Evolutionary conservation across 768 basidiomycete species (phyloP).

Genomic region (Lactifluus subvellereus): DNA sequence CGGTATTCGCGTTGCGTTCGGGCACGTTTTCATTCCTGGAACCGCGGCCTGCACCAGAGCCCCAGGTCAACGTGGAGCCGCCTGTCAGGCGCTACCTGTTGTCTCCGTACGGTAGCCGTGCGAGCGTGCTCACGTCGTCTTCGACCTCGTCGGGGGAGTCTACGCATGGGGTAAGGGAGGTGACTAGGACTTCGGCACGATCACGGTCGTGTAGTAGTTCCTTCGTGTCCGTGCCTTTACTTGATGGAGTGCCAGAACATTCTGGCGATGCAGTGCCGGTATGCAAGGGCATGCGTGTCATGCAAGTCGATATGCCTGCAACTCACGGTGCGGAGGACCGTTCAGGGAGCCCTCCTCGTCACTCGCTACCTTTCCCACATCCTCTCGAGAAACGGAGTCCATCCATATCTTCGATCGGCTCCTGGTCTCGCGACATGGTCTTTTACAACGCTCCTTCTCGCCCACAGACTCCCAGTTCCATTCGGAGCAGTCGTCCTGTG

Average conservation of each 20-base stretch:
- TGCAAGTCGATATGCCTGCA: constrained; percentile 18
- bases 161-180: background rate
- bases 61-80: constrained; percentile 1
- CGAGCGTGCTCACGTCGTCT: constrained; percentile 20
- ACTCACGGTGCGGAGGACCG: background rate
- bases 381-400: constrained; percentile 12
- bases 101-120: constrained; percentile 14
- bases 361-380: background rate
- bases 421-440: constrained; percentile 16
- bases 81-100: constrained; percentile 6
- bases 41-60: constrained; percentile 3
- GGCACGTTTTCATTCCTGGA: constrained; percentile 23
- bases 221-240: constrained; percentile 10
- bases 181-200: background rate
- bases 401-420: constrained; percentile 12
- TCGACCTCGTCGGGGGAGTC: constrained; percentile 17
- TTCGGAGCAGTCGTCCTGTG: constrained; percentile 12
- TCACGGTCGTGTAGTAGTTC: constrained; percentile 20
- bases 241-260: constrained; percentile 7
- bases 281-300: constrained; percentile 19
- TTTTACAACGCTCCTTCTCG: constrained; percentile 18
- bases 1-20: constrained; percentile 26
- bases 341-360: background rate
- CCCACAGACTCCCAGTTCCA: constrained; percentile 18
- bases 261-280: background rate